Evolutionary conservation across 164 flowering plant genomes (phyloP), one percentile per base, ranked within the genome.

Genomic region (Magnolia sinica): DNA sequence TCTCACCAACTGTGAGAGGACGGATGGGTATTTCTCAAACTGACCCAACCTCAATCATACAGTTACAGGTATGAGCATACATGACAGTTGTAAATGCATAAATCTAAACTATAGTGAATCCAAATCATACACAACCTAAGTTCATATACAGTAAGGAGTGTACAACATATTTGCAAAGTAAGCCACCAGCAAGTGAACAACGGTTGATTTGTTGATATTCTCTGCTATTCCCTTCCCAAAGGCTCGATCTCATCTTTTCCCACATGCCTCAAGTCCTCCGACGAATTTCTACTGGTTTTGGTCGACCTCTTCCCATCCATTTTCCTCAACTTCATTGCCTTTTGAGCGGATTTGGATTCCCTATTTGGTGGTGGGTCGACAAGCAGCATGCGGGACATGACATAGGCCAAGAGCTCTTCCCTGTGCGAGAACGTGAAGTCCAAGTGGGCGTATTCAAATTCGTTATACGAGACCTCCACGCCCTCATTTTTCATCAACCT

Each of bases 401-500:
- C 92, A 76, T 91, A 92, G 4, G 94, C 83, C 85, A 94, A 83
- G 29, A 94, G 92, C 77, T 92, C 99, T 81, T 96, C 99, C 4
- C 82, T 88, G 72, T 94, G 98, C 6, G 98, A 91, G 75, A 94
- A 94, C 16, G 92, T 94, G 83, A 96, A 96, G 83, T 94, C 98
- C 88, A 96, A 79, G 71, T 96, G 99, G 18, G 97, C 99, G 71
- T 91, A 96, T 82, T 94, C 96, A 74, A 87, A 94, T 77, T 91
- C 97, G 5, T 76, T 87, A 74, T 84, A 96, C 0, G 97, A 88
- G 20, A 81, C 98, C 8, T 89, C 90, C 9, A 91, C 97, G 13
- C 90, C 90, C 0, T 88, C 76, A 4, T 88, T 85, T 72, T 87
- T 91, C 98, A 96, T 91, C 86, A 90, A 19, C 71, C 76, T 86